Base-by-base conservation (phyloP, 768 basidiomycete species). In the Termitomyces titanicus region DNA sequence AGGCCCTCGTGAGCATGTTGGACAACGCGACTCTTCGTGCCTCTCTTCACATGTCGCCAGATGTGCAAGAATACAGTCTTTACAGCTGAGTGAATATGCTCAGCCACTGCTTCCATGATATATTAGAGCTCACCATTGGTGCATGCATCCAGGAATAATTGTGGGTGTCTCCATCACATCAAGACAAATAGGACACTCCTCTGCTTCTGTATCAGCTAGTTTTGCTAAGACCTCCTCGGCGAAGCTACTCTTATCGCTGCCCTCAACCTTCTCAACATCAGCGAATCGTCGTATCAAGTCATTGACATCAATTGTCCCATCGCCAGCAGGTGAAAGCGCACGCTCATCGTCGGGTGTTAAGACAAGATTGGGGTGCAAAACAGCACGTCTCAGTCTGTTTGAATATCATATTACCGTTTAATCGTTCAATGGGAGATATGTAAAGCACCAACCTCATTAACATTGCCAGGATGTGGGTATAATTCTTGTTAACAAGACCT, bases 391-490 rank as follows among this genome's bases (percentile, higher is more conserved):
- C 15, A 51, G 44, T 27, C 57, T 61, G 54, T 15, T 39, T 35
- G 8, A 22, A 17, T 47, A 11, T 9, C 11, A 15, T 13, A n/a
- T 29, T 20, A 12, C 10, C 6, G n/a, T 43, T 13, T 29, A 3
- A 17, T 48, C 27, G 22, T 51, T 39, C 54, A n/a, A 39, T 52
- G n/a, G 17, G 3, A 33, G 33, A n/a, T n/a, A 31, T 17, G 27
- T n/a, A 1, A 6, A 38, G 37, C n/a, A 70, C 80, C 24, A 53
- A 93, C 93, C 87, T 82, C 92, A 96, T 96, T 29, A 98, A 77
- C 89, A 96, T 94, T 12, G 94, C 92, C 63, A 98, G 80, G 66
- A 94, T 92, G 68, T 92, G 84, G 18, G 90, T 88, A 68, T 89
- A 88, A 62, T 93, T 92, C 66, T 83, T 89, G 61, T 84, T 82